phyloP scores from a whole-genome alignment of 441 rosid genomes.

The Hypseocharis bilobata region DNA sequence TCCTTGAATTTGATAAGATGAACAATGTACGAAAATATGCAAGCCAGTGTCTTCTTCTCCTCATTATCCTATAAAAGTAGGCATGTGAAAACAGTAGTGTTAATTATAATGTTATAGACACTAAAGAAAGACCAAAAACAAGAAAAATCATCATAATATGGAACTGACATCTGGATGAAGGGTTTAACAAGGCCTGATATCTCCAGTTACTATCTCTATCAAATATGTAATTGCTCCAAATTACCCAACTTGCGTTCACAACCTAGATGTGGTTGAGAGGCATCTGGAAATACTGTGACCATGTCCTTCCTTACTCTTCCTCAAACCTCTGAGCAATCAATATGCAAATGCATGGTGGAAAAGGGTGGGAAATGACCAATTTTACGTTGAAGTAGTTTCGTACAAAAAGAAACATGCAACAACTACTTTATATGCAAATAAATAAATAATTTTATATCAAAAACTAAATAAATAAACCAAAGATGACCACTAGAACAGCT shows the following conservation, averaged over 20 bases:
- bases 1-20: conserved; percentile 82
- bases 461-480: too few relatives aligned
- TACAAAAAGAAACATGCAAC: too few relatives aligned
- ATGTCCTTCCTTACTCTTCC: background rate
- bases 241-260: background rate
- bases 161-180: too few relatives aligned
- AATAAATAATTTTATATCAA: too few relatives aligned
- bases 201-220: too few relatives aligned
- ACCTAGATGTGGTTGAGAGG: background rate
- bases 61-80: conserved; percentile 40
- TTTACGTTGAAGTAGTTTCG: too few relatives aligned
- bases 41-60: conserved; percentile 36
- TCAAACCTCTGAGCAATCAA: background rate
- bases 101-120: background rate
- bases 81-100: too few relatives aligned
- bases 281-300: background rate
- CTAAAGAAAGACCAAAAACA: background rate
- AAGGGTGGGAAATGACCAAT: background rate
- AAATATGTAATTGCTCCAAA: too few relatives aligned
- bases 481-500: background rate
- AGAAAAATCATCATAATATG: too few relatives aligned
- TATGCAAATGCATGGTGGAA: background rate
- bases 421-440: too few relatives aligned
- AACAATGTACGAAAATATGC: conserved; percentile 45
- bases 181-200: too few relatives aligned